Conservation (phyloP, 225 moss, liverwort and hornwort species). For the Physcomitrellopsis africana region DNA sequence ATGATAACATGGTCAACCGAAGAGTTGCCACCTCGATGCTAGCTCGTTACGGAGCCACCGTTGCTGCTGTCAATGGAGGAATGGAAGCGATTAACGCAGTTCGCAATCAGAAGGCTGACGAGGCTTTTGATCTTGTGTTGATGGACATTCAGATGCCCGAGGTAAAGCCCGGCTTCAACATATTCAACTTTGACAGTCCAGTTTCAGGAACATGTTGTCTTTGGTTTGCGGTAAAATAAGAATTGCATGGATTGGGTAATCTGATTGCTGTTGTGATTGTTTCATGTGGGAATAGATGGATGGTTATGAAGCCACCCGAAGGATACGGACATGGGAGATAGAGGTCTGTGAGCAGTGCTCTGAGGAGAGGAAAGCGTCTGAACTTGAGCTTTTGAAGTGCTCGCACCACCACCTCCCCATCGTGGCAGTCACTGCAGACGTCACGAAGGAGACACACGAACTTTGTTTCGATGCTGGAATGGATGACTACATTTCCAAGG, state of each 20-base stretch:
- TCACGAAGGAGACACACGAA: constrained; percentile 72
- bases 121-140: constrained; percentile 64
- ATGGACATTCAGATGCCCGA: constrained; percentile 96
- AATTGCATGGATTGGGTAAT: neutral
- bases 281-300: constrained; percentile 60
- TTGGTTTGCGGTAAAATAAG: too few relatives aligned
- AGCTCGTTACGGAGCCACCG: constrained; percentile 64
- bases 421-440: constrained; percentile 79
- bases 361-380: constrained; percentile 13
- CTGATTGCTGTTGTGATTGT: constrained; percentile 8
- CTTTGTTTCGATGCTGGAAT: constrained; percentile 72
- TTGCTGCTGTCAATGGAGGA: constrained; percentile 66
- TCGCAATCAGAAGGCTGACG: constrained; percentile 42
- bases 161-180: constrained; percentile 32
- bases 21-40: constrained; percentile 79
- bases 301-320: constrained; percentile 77
- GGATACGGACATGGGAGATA: constrained; percentile 67
- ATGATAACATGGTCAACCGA: constrained; percentile 84
- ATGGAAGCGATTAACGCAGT: constrained; percentile 59
- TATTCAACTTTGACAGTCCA: too few relatives aligned
- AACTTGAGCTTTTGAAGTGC: constrained; percentile 34
- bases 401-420: constrained; percentile 66
- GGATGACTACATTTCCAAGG: constrained; percentile 89
- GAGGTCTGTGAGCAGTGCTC: constrained; percentile 53
- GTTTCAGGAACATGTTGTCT: too few relatives aligned